A percentile compares a stretch with the other conserved stretches of the same genome.
phyloP scores from a whole-genome alignment of 176 grass and related monocot species.

The Avena sativa region DNA sequence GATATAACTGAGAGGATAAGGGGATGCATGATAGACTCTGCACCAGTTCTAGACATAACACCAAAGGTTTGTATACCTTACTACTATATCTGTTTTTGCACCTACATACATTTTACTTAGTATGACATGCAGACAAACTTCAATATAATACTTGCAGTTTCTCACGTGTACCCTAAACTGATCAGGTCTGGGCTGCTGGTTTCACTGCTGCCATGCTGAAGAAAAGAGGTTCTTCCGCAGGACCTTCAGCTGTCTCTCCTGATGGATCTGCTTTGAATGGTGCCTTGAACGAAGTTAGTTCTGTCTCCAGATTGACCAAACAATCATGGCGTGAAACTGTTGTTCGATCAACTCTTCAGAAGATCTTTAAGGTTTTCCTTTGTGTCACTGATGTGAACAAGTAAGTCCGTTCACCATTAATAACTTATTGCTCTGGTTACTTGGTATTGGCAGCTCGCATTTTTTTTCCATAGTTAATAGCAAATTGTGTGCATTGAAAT shows the following conservation, averaged over 20 bases:
- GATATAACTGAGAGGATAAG: constrained; percentile 82
- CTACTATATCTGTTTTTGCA: not conserved
- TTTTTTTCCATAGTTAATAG: not conserved
- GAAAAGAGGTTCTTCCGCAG: constrained; percentile 61
- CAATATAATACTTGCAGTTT: constrained; percentile 33
- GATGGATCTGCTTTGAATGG: constrained; percentile 50
- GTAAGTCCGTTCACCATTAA: constrained; percentile 51
- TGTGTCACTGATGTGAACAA: constrained; percentile 65
- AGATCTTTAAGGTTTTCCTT: constrained; percentile 71
- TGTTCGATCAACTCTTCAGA: constrained; percentile 61
- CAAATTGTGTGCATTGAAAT: not conserved
- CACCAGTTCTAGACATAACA: constrained; percentile 79
- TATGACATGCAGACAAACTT: constrained; percentile 16
- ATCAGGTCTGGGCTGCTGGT: constrained; percentile 90
- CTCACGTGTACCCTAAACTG: constrained; percentile 39
- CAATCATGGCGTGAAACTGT: constrained; percentile 68
- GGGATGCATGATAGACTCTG: constrained; percentile 91
- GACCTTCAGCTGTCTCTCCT: constrained; percentile 44
- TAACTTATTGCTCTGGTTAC: not conserved
- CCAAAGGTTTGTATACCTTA: constrained; percentile 62
- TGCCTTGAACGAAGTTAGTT: constrained; percentile 47
- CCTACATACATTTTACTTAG: not conserved
- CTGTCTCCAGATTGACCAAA: constrained; percentile 16
- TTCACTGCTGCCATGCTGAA: constrained; percentile 86
- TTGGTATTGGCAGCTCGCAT: constrained; percentile 4